phyloP scores from a whole-genome alignment of 2,329 filamentous ascomycete genomes.

The Pseudogymnoascus sp. region DNA sequence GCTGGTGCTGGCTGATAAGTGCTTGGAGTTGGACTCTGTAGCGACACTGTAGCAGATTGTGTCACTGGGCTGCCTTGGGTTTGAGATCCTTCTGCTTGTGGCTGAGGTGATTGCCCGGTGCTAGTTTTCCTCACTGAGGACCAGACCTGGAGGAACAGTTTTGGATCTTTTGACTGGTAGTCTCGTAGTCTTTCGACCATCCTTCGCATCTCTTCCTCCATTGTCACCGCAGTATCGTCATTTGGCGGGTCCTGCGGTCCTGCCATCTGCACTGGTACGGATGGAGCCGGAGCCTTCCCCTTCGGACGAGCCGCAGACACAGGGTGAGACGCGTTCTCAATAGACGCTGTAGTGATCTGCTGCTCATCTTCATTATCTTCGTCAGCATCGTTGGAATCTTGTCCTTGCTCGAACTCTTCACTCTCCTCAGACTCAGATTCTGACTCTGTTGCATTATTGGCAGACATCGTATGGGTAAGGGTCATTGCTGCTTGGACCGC shows the following conservation, averaged over 20 bases:
- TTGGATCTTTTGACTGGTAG: conserved; percentile 46
- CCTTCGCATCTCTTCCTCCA: conserved; percentile 12
- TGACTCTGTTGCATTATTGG: neutral
- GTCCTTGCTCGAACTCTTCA: neutral
- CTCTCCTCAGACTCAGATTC: neutral
- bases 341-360: neutral
- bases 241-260: neutral
- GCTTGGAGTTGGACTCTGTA: neutral
- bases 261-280: neutral
- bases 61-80: neutral
- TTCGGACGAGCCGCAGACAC: neutral
- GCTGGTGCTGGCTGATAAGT: neutral
- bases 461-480: neutral
- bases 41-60: neutral
- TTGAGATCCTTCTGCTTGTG: conserved; percentile 3
- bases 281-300: neutral
- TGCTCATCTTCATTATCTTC: neutral
- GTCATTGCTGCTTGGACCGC: neutral
- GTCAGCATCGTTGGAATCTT: neutral
- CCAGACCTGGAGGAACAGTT: conserved; percentile 46
- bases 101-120: neutral
- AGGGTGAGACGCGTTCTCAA: neutral
- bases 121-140: conserved; percentile 40
- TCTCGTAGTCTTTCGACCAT: conserved; percentile 42
- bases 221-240: neutral